phyloP scores from a whole-genome alignment of 83 land plant species.

The Picea abies region DNA sequence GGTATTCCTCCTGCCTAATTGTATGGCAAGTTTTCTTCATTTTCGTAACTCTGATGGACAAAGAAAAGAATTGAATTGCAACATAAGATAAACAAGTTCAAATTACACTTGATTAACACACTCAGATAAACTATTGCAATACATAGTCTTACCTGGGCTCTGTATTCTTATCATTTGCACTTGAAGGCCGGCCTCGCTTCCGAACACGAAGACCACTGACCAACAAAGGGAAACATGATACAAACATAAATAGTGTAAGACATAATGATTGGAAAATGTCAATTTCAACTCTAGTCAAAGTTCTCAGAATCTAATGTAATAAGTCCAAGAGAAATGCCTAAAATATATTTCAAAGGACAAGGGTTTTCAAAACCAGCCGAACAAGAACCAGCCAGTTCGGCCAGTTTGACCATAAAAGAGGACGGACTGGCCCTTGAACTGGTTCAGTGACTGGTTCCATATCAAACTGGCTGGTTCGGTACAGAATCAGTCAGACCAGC shows the following conservation, averaged over 20 bases:
- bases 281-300: not conserved
- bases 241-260: not conserved
- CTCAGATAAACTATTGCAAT: slow-evolving; percentile 1
- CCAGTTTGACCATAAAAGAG: no score
- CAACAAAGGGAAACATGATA: not conserved
- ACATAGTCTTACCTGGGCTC: not conserved
- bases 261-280: not conserved
- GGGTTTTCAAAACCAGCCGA: no score
- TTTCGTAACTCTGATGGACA: not conserved
- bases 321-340: not conserved
- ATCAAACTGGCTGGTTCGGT: no score
- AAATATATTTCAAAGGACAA: no score
- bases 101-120: not conserved
- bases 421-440: no score
- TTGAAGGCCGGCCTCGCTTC: not conserved
- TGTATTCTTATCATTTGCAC: not conserved
- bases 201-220: not conserved
- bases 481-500: no score
- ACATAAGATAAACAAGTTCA: not conserved
- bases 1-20: not conserved
- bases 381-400: no score
- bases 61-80: not conserved
- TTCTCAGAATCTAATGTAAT: not conserved
- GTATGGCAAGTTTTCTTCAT: not conserved
- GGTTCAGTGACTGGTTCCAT: no score